phyloP scores from a whole-genome alignment of 164 flowering plant species.

The Tetrastigma voinierianum region DNA sequence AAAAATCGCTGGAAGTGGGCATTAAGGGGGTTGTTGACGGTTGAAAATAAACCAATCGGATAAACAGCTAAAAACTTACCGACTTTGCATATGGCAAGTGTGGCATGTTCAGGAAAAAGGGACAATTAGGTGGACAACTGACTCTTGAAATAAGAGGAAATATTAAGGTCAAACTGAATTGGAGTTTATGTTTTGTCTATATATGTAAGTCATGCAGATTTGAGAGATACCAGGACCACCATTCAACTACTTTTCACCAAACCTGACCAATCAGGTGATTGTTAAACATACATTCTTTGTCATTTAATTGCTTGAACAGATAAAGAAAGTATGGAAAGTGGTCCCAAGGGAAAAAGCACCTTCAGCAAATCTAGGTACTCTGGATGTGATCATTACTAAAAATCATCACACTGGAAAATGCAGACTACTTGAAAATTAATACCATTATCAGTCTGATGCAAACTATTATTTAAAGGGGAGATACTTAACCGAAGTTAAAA shows the following conservation, averaged over 20 bases:
- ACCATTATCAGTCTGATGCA: neutral
- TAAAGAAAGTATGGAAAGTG: conserved; percentile 4
- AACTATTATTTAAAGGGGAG: too few relatives aligned
- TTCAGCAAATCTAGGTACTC: conserved; percentile 2
- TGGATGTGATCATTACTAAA: conserved; percentile 1
- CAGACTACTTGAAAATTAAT: neutral
- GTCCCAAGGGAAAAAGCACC: conserved; percentile 2
- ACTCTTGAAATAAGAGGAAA: conserved; percentile 7
- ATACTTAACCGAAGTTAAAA: neutral
- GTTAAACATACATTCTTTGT: conserved; percentile 3
- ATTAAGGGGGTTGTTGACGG: neutral
- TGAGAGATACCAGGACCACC: conserved; percentile 21
- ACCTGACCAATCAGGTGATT: conserved; percentile 15
- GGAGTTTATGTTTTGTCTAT: conserved; percentile 10
- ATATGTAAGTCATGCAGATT: conserved; percentile 5
- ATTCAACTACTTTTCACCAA: conserved; percentile 24
- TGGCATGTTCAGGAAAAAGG: conserved; percentile 15
- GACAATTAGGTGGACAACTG: conserved; percentile 13
- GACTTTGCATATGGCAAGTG: conserved; percentile 22
- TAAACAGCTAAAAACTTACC: neutral
- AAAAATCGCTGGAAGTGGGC: too few relatives aligned
- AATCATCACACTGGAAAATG: neutral
- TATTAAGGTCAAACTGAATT: conserved; percentile 7
- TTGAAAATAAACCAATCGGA: neutral
- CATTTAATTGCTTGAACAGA: neutral